A percentile compares a stretch with the other conserved stretches of the same genome.
phyloP scores from a whole-genome alignment of 331 rosid genomes.

The Rhamnella rubrinervis region DNA sequence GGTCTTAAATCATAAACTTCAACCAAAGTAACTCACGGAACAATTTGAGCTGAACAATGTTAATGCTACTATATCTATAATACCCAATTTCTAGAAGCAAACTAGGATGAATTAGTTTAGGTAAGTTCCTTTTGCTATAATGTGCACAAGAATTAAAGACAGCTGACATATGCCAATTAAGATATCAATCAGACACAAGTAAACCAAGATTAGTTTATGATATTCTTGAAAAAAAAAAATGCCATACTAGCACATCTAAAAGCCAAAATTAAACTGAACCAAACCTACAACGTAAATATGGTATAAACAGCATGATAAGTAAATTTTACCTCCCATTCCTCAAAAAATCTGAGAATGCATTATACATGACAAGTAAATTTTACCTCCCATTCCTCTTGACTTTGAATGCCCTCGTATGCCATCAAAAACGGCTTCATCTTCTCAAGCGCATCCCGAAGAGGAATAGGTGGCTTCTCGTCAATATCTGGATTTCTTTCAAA shows the following conservation, averaged over 20 bases:
- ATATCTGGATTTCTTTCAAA: conserved; percentile 80
- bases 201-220: background rate
- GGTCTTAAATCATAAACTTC: too few relatives aligned
- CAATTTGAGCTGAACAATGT: too few relatives aligned
- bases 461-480: conserved; percentile 77
- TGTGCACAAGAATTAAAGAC: background rate
- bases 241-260: background rate
- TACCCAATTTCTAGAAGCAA: background rate
- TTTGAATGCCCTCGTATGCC: conserved; percentile 80
- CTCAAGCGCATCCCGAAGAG: conserved; percentile 84
- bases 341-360: conserved; percentile 13
- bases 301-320: background rate
- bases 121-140: background rate
- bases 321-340: conserved; percentile 91
- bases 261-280: background rate
- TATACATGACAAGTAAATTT: conserved; percentile 16
- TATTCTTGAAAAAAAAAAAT: background rate
- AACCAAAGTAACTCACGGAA: too few relatives aligned
- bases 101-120: background rate
- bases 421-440: conserved; percentile 93
- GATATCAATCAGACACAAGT: background rate
- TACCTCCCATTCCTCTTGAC: conserved; percentile 99
- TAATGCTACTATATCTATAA: too few relatives aligned
- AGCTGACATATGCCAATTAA: background rate
- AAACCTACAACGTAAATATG: background rate